Conservation (phyloP, 1,284 basidiomycete species). For the Pterulicium gracile region DNA sequence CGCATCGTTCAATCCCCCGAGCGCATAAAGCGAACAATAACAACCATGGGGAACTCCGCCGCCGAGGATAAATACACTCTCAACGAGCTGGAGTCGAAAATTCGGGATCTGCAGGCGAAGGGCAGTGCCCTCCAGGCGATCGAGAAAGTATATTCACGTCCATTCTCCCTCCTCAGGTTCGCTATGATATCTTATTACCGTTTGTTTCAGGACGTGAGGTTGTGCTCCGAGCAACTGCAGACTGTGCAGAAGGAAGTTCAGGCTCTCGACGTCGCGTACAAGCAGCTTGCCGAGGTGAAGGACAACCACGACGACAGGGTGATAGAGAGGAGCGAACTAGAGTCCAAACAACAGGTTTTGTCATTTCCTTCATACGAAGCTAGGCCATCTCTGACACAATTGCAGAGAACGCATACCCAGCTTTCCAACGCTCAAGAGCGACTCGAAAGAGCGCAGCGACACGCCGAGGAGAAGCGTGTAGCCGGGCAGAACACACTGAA, state of each 20-base stretch:
- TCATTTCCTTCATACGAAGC: conserved; percentile 3
- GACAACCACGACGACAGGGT: conserved; percentile 59
- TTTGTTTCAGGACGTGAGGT: conserved; percentile 45
- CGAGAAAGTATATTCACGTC: conserved; percentile 45
- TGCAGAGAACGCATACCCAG: conserved; percentile 66
- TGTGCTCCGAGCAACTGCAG: conserved; percentile 60
- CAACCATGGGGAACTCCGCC: conserved; percentile 53
- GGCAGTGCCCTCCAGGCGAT: conserved; percentile 59
- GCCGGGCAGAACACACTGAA: conserved; percentile 61
- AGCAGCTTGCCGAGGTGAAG: conserved; percentile 51
- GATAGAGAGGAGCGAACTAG: conserved; percentile 60
- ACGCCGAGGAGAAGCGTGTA: conserved; percentile 63
- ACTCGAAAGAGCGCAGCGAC: conserved; percentile 60
- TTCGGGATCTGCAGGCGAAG: conserved; percentile 67
- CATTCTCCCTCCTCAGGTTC: background rate
- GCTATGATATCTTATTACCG: conserved; percentile 2
- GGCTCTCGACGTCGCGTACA: conserved; percentile 49
- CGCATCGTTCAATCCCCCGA: conserved; percentile 85
- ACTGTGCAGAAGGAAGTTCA: conserved; percentile 60
- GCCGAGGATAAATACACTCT: conserved; percentile 53
- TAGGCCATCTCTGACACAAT: no score
- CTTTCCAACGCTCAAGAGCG: conserved; percentile 69
- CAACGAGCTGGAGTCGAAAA: conserved; percentile 54
- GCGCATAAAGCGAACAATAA: conserved; percentile 70
- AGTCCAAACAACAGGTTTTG: conserved; percentile 52